Conservation (phyloP, 352 stramenopile genomes). For the Phytopythium oedochilum region DNA sequence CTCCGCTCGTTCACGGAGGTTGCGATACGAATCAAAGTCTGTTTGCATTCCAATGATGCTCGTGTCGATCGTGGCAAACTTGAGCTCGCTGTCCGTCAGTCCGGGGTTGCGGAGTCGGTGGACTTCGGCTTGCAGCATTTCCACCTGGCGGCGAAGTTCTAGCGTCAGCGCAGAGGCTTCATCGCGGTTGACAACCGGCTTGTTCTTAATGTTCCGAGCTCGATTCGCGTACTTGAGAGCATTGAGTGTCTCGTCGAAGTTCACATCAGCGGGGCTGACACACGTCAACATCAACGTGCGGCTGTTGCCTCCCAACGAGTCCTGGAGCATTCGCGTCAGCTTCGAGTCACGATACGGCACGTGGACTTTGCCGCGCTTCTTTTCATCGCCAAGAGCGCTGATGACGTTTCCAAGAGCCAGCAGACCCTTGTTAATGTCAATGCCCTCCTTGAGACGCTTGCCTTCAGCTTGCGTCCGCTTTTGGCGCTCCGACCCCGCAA, state of each 20-base stretch:
- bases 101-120: slow-evolving; percentile 77
- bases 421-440: slow-evolving; percentile 98
- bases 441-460: slow-evolving; percentile 93
- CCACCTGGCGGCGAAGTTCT: slow-evolving; percentile 71
- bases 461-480: slow-evolving; percentile 94
- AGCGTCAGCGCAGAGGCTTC: slow-evolving; percentile 66
- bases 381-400: slow-evolving; percentile 92
- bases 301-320: slow-evolving; percentile 90
- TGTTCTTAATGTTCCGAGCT: slow-evolving; percentile 89
- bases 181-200: slow-evolving; percentile 83
- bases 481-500: slow-evolving; percentile 90
- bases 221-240: slow-evolving; percentile 91
- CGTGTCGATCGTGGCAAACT: slow-evolving; percentile 49
- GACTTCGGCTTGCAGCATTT: slow-evolving; percentile 80
- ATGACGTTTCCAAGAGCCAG: slow-evolving; percentile 98
- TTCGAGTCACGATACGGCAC: slow-evolving; percentile 95
- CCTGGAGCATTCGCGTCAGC: slow-evolving; percentile 92
- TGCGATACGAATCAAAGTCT: slow-evolving; percentile 77
- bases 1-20: slow-evolving; percentile 64
- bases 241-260: slow-evolving; percentile 91
- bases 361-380: slow-evolving; percentile 88
- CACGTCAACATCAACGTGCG: slow-evolving; percentile 91
- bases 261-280: slow-evolving; percentile 88
- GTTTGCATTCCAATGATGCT: slow-evolving; percentile 61
- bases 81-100: slow-evolving; percentile 74